Evolutionary conservation across 2,329 filamentous ascomycete genomes (phyloP), one percentile per base, ranked within the genome.

Genomic region (Diaporthe aspalathi): DNA sequence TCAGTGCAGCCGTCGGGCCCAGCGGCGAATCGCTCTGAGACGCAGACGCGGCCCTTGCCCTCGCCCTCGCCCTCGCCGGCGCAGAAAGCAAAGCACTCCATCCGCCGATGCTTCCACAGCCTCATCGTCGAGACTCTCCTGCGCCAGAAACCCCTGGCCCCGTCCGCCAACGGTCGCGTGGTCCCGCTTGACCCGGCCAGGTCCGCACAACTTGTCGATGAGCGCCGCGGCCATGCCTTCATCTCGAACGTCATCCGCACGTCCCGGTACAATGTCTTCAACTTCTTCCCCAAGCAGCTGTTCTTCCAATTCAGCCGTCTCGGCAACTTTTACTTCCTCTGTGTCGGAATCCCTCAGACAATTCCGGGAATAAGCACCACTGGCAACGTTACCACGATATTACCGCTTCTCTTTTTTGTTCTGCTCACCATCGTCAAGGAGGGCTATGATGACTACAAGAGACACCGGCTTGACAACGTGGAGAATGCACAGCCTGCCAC

Each of bases 301-400:
- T 87, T 95, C 72, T 94, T 94, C 68, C 94, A 97, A 77, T 96
- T 96, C 78, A 93, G 93, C 9, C 93, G 95, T 73, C 83, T 97
- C 60, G 93, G 93, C 75, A 97, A 97, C 81, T 96, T 97, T 77
- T 89, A 97, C 81, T 97, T 97, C 80, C 86, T 97, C 70, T 91
- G 93, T 75, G 90, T 97, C 74, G 93, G 93, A 53, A 91, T 97
- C 73, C 86, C 95, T 63, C 94, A 97, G 81, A 94, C 93, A 82
- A 93, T 94, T 77, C 92, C 92, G 6, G 91, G 90, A 20, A 83
- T 94, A 71, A 93, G 91, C 82, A 94, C 92, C 3, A 94, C 92
- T 3, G 92, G 92, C 80, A 92, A 78, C 69, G 93, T 89, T 76
- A 94, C 92, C 9, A 94, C 92, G 1, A 91, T 94, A 75, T 84